A percentile compares a stretch with the other conserved stretches of the same genome.
phyloP scores from a whole-genome alignment of 2,329 filamentous ascomycete genomes.

The Pezicula carpinea region DNA sequence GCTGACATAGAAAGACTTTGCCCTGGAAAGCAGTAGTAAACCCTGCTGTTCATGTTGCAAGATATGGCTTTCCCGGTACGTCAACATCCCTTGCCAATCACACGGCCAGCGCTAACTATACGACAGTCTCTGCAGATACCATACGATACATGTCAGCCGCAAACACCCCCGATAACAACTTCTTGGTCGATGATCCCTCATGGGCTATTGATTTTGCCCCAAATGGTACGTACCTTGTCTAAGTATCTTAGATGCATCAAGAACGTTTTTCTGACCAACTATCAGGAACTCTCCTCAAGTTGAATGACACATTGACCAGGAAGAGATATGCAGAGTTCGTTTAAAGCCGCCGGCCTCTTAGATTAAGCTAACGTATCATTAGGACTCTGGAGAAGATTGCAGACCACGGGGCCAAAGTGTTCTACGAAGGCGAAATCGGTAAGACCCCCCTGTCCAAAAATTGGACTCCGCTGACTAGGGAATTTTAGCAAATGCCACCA shows the following conservation, averaged over 20 bases:
- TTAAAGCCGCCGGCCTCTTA: not conserved
- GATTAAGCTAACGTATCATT: not conserved
- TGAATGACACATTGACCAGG: slow-evolving; percentile 61
- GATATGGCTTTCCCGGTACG: slow-evolving; percentile 57
- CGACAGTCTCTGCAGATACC: slow-evolving; percentile 63
- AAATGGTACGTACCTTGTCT: slow-evolving; percentile 38
- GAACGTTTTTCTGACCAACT: not conserved
- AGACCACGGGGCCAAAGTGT: slow-evolving; percentile 51
- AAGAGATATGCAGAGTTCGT: slow-evolving; percentile 54
- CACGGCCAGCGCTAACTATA: slow-evolving; percentile 10
- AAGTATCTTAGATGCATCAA: too few species aligned
- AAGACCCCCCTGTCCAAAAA: not conserved
- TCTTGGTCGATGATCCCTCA: slow-evolving; percentile 54
- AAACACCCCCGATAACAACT: slow-evolving; percentile 41
- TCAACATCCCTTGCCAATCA: not conserved
- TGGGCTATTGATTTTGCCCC: slow-evolving; percentile 70
- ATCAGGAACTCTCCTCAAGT: slow-evolving; percentile 46
- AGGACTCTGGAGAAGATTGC: slow-evolving; percentile 59
- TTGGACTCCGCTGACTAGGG: slow-evolving; percentile 1
- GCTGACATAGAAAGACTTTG: slow-evolving; percentile 36
- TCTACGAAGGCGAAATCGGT: slow-evolving; percentile 55
- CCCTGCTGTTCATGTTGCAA: slow-evolving; percentile 70
- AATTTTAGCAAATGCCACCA: slow-evolving; percentile 49
- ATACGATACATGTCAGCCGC: slow-evolving; percentile 65
- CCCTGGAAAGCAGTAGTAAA: slow-evolving; percentile 68